phyloP scores from a whole-genome alignment of 768 basidiomycete species.

The Gloeopeniophorella convolvens region DNA sequence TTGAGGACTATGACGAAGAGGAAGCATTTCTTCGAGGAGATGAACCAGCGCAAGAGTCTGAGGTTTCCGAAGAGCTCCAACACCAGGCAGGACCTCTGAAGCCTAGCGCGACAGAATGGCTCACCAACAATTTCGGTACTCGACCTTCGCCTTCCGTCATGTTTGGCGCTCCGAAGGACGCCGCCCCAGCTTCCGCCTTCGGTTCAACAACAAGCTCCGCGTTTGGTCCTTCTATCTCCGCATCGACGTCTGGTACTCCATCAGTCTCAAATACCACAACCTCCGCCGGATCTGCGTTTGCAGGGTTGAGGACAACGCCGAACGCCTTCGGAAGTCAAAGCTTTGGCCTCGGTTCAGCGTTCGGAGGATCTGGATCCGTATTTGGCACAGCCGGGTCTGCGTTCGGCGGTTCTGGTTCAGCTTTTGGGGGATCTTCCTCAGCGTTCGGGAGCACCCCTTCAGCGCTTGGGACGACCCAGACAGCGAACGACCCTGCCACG shows the following conservation, averaged over 20 bases:
- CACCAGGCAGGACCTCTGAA: slow-evolving; percentile 19
- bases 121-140: slow-evolving; percentile 28
- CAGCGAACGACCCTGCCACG: not conserved
- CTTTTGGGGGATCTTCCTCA: slow-evolving; percentile 18
- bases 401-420: slow-evolving; percentile 17
- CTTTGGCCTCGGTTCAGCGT: slow-evolving; percentile 20
- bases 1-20: slow-evolving; percentile 21
- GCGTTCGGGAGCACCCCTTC: not conserved
- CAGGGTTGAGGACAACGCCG: slow-evolving; percentile 28
- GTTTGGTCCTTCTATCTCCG: slow-evolving; percentile 16
- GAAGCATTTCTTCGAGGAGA: slow-evolving; percentile 17
- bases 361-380: slow-evolving; percentile 17
- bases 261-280: slow-evolving; percentile 4
- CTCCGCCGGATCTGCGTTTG: slow-evolving; percentile 26
- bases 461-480: not conserved
- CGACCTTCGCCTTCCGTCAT: slow-evolving; percentile 22
- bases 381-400: slow-evolving; percentile 21
- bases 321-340: slow-evolving; percentile 29
- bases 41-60: slow-evolving; percentile 6
- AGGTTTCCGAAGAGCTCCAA: slow-evolving; percentile 10
- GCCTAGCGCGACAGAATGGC: slow-evolving; percentile 30
- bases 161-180: slow-evolving; percentile 9
- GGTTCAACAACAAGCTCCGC: slow-evolving; percentile 13
- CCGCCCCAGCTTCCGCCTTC: slow-evolving; percentile 22
- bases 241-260: slow-evolving; percentile 6